Conservation (phyloP, 805 yeast species). For the Candida vartiovaarae region DNA sequence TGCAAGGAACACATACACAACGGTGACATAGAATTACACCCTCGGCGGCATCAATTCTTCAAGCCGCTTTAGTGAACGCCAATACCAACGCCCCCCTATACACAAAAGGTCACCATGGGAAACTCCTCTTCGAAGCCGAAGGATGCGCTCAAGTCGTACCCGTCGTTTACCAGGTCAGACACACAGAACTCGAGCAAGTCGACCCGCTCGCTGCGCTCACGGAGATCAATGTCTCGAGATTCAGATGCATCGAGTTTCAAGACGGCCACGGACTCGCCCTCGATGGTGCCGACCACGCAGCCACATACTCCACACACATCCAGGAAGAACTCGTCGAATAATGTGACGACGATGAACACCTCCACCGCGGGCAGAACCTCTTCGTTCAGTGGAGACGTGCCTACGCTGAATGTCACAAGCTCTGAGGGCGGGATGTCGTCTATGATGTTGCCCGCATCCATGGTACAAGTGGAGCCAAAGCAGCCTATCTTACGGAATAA, state of each 20-base stretch:
- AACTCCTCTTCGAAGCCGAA: conserved; percentile 25
- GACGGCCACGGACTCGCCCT: conserved; percentile 26
- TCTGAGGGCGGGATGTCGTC: conserved; percentile 24
- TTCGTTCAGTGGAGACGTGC: conserved; percentile 10
- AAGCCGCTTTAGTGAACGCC: no score
- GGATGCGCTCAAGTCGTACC: conserved; percentile 25
- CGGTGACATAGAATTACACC: no score
- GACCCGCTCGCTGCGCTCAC: conserved; percentile 35
- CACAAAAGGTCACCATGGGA: conserved; percentile 15
- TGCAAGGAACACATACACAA: no score
- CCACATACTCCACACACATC: conserved; percentile 23
- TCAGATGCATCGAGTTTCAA: conserved; percentile 27
- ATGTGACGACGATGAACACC: not conserved
- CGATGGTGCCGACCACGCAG: conserved; percentile 21
- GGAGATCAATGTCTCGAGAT: conserved; percentile 22
- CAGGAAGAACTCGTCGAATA: conserved; percentile 19
- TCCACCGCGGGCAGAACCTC: not conserved
- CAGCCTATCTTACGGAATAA: conserved; percentile 61
- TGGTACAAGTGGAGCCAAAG: conserved; percentile 65
- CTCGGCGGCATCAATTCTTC: no score
- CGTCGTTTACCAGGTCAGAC: conserved; percentile 46
- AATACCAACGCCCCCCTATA: no score
- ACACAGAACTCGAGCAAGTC: conserved; percentile 46
- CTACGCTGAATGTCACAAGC: conserved; percentile 15
- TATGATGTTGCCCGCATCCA: conserved; percentile 50